These are phyloP conservation scores for Pseudogymnoascus sp. DNA, from an alignment of 2,329 filamentous ascomycete species.

Conservation along the genomic window DNA sequence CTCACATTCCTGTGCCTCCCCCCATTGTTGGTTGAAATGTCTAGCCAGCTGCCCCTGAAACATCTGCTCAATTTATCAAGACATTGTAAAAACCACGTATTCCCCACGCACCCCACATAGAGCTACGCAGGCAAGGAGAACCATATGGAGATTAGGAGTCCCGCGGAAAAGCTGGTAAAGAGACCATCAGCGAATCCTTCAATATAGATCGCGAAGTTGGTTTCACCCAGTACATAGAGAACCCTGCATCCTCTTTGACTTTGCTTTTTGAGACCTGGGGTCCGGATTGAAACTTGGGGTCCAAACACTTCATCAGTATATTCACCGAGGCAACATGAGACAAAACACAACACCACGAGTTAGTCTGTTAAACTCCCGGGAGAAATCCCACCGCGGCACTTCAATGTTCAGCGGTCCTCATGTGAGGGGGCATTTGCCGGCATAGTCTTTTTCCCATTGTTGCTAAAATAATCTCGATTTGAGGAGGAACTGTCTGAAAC, in stretches of 20 bases:
- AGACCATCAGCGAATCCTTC: background rate
- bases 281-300: background rate
- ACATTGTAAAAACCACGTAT: background rate
- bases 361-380: background rate
- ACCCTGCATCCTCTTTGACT: background rate
- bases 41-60: background rate
- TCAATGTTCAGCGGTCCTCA: background rate
- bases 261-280: background rate
- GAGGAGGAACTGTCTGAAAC: background rate
- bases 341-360: background rate
- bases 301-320: background rate
- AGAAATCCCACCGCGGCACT: background rate
- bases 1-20: background rate
- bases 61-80: background rate
- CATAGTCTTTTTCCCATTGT: background rate
- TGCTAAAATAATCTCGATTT: background rate
- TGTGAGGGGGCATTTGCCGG: background rate
- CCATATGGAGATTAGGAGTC: background rate
- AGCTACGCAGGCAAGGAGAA: background rate
- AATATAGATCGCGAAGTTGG: background rate
- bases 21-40: background rate
- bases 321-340: background rate
- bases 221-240: background rate
- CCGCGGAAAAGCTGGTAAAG: background rate
- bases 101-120: background rate